A percentile compares a stretch with the other conserved stretches of the same genome.
phyloP scores from a whole-genome alignment of 2,329 filamentous ascomycete species.

The Botrytis fragariae region DNA sequence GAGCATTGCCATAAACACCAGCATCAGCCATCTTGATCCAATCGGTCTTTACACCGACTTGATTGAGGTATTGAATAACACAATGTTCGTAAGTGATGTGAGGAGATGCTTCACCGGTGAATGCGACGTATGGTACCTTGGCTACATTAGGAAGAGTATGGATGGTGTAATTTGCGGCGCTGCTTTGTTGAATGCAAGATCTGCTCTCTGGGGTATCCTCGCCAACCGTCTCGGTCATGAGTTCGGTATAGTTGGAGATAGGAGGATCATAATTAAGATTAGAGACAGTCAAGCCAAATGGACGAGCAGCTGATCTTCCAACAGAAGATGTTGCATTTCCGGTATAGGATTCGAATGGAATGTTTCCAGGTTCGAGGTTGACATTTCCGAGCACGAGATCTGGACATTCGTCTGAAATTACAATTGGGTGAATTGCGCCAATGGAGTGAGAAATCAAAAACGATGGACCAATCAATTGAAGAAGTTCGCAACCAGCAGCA shows the following conservation, averaged over 20 bases:
- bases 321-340: slow-evolving; percentile 27
- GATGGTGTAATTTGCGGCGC: slow-evolving; percentile 9
- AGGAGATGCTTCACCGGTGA: slow-evolving; percentile 37
- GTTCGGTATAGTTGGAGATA: slow-evolving; percentile 24
- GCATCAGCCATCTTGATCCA: slow-evolving; percentile 29
- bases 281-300: slow-evolving; percentile 28
- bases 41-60: slow-evolving; percentile 29
- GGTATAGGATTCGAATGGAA: slow-evolving; percentile 30
- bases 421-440: slow-evolving; percentile 30
- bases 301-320: slow-evolving; percentile 24
- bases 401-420: slow-evolving; percentile 36
- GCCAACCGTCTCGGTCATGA: slow-evolving; percentile 27
- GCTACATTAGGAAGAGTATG: slow-evolving; percentile 31
- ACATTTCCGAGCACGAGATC: slow-evolving; percentile 34
- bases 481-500: slow-evolving; percentile 35
- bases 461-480: slow-evolving; percentile 35
- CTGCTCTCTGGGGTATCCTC: slow-evolving; percentile 28
- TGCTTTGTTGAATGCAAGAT: slow-evolving; percentile 27
- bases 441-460: slow-evolving; percentile 40
- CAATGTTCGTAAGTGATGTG: slow-evolving; percentile 40
- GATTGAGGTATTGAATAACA: slow-evolving; percentile 31
- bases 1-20: slow-evolving; percentile 28
- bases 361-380: slow-evolving; percentile 35
- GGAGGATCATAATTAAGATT: slow-evolving; percentile 31
- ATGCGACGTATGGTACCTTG: slow-evolving; percentile 36